phyloP scores from a whole-genome alignment of 2,329 filamentous ascomycete species.

The Xylaria sp. region DNA sequence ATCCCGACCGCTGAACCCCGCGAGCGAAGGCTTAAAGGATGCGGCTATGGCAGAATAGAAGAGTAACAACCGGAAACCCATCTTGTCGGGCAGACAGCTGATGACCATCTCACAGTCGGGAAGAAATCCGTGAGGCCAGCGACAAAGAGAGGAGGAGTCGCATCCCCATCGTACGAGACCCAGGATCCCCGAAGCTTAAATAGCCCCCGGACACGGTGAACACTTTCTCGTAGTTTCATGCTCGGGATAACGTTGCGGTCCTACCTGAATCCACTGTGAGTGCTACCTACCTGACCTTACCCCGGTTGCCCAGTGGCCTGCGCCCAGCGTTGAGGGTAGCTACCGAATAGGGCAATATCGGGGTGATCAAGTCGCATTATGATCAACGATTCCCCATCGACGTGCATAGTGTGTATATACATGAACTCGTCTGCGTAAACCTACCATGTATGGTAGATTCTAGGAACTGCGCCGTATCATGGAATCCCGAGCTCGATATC shows the following conservation, averaged over 20 bases:
- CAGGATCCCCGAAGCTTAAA: slow-evolving; percentile 8
- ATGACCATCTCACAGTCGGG: slow-evolving; percentile 8
- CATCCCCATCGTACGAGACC: not conserved
- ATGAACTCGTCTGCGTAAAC: not conserved
- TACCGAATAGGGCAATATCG: slow-evolving; percentile 21
- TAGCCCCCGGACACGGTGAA: slow-evolving; percentile 14
- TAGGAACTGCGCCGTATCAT: not conserved
- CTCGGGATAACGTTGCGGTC: slow-evolving; percentile 14
- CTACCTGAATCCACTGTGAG: slow-evolving; percentile 26
- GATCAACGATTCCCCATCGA: slow-evolving; percentile 18
- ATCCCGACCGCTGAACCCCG: slow-evolving; percentile 19
- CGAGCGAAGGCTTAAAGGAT: slow-evolving; percentile 31
- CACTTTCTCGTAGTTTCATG: slow-evolving; percentile 12
- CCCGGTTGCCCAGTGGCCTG: slow-evolving; percentile 12
- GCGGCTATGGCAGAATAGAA: slow-evolving; percentile 24
- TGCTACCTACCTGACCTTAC: slow-evolving; percentile 24
- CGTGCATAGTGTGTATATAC: not conserved
- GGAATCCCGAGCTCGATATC: not conserved
- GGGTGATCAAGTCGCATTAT: slow-evolving; percentile 2
- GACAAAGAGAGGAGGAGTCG: not conserved
- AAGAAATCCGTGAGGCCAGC: not conserved
- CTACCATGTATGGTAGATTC: not conserved
- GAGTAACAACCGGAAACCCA: slow-evolving; percentile 33
- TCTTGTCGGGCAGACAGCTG: slow-evolving; percentile 20
- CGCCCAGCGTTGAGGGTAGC: slow-evolving; percentile 16